Evolutionary conservation across 768 basidiomycete species (phyloP).

Genomic region (Naematelia aurantialba): DNA sequence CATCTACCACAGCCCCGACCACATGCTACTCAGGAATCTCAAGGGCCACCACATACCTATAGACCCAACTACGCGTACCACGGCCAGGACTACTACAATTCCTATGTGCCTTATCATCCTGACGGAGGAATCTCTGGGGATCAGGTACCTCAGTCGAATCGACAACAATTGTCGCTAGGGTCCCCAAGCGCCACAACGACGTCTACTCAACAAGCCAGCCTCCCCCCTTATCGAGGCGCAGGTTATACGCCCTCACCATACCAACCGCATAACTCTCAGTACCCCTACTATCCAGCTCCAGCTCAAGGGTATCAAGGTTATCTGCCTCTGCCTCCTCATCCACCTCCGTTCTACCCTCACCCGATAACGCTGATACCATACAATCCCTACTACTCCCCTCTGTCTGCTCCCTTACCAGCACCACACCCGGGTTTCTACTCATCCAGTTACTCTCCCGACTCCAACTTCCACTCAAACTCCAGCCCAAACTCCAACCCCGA

Average conservation of each 20-base stretch:
- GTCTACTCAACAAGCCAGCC: too few relatives aligned
- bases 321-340: neutral
- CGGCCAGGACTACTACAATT: neutral
- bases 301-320: neutral
- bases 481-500: too few relatives aligned
- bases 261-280: neutral
- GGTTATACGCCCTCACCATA: too few relatives aligned
- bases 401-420: neutral
- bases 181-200: too few relatives aligned
- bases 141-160: neutral
- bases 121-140: neutral
- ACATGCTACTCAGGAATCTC: neutral
- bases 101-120: neutral
- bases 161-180: neutral
- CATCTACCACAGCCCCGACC: too few relatives aligned
- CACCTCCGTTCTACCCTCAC: conserved; percentile 24
- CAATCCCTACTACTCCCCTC: conserved; percentile 14
- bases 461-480: too few relatives aligned
- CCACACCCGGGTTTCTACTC: too few relatives aligned
- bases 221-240: too few relatives aligned
- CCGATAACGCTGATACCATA: conserved; percentile 19
- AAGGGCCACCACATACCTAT: neutral
- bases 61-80: neutral
- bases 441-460: too few relatives aligned
- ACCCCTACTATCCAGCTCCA: neutral